Evolutionary conservation across 78 protist genomes (phyloP), one percentile per base, ranked within the genome.

Genomic region (Dictyostelium intermedium): DNA sequence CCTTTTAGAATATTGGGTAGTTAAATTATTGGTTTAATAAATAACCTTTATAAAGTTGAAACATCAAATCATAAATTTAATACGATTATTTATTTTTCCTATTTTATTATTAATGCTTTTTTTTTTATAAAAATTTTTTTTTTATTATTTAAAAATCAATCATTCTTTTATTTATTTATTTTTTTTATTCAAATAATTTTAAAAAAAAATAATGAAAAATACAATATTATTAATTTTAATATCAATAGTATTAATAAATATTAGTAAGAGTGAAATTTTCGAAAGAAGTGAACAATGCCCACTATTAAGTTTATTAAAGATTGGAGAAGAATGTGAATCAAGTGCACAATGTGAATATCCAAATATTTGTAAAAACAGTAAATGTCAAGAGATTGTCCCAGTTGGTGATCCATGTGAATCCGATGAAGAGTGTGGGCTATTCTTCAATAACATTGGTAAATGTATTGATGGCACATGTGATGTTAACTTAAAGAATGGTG

Each of bases 311-410:
- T 32, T 72, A 16, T 34, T 34, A 72, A 72, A 72, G 37, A 34
- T 34, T 16, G 84, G 66, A 8, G 84, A 39, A 27, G 66, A 27
- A 3, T 79, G 84, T 30, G 6, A 39, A 45, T 25, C 45, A 23
- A 45, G 69, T 37, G 6, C 63, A 45, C 35, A 45, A 8, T 79
- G 84, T 79, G n/a, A n/a, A 45, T 79, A 79, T 79, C 84, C 84
- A 11, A 45, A 37, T 34, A 45, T 79, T 27, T 79, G 84, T 79
- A 79, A 79, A 27, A 35, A 72, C 16, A 61, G 45, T 45, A 41
- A 27, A 27, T 79, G 84, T 27, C 20, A 13, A 45, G 39, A n/a
- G 5, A 20, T 37, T 25, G 34, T 27, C 0, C 45, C 10, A 45
- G 45, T 37, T 27, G 84, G 84, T 47, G 84, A 79, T 25, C 25